Conservation (phyloP, 495 filamentous ascomycete genomes). For the Xylaria telfairii region DNA sequence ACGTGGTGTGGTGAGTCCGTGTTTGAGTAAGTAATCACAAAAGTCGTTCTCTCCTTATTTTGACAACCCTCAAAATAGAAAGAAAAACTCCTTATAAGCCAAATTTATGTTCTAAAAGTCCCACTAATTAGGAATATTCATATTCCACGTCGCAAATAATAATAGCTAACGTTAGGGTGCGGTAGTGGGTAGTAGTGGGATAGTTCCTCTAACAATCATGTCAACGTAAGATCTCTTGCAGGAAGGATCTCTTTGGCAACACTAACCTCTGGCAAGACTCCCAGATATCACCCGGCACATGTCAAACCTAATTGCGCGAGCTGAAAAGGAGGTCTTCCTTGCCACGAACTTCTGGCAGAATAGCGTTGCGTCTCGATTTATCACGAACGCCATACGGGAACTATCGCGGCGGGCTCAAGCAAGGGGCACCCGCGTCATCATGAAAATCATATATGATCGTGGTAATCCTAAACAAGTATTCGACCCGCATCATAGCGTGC, state of each 20-base stretch:
- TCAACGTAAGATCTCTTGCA: conserved; percentile 51
- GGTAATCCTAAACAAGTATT: conserved; percentile 68
- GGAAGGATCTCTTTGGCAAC: background rate
- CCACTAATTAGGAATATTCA: background rate
- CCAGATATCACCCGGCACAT: conserved; percentile 76
- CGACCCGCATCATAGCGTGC: conserved; percentile 66
- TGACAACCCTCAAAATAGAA: background rate
- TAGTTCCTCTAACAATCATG: conserved; percentile 71
- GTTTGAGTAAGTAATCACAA: conserved; percentile 46
- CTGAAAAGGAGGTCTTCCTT: conserved; percentile 72
- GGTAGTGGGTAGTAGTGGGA: conserved; percentile 65
- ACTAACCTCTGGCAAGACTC: conserved; percentile 44
- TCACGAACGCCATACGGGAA: conserved; percentile 72
- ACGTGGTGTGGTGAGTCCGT: conserved; percentile 68
- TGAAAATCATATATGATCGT: conserved; percentile 79
- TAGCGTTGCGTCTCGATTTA: conserved; percentile 67
- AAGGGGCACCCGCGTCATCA: conserved; percentile 62
- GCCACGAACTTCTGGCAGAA: conserved; percentile 79
- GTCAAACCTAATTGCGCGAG: conserved; percentile 75
- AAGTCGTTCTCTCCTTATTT: background rate
- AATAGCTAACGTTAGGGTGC: background rate
- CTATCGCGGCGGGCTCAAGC: conserved; percentile 68
- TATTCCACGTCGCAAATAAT: background rate
- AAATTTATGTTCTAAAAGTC: background rate
- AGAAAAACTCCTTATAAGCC: background rate